phyloP scores from a whole-genome alignment of 352 stramenopile genomes.

The Hyaloperonospora brassicae region DNA sequence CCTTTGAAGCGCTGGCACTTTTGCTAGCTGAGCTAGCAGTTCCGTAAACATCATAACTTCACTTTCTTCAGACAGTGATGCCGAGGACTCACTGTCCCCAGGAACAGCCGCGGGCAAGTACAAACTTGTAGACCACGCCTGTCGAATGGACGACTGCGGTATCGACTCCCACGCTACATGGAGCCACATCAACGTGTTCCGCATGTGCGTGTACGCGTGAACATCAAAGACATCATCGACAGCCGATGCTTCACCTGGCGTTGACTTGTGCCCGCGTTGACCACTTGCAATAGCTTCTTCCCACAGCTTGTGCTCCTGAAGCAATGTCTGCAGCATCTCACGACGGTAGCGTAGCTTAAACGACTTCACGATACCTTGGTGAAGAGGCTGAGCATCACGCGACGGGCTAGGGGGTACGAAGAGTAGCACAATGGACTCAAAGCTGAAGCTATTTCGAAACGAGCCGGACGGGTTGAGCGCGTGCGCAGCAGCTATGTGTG shows the following conservation, averaged over 20 bases:
- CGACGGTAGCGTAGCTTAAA: constrained; percentile 60
- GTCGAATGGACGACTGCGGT: constrained; percentile 26
- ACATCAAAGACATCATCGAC: constrained; percentile 31
- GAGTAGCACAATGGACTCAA: constrained; percentile 57
- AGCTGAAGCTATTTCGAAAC: constrained; percentile 50
- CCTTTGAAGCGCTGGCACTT: constrained; percentile 22
- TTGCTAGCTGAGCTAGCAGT: constrained; percentile 18
- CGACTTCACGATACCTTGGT: constrained; percentile 42
- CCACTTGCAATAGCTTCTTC: constrained; percentile 7
- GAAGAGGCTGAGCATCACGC: constrained; percentile 40
- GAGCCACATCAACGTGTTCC: constrained; percentile 38
- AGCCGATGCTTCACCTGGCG: constrained; percentile 4
- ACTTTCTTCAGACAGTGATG: constrained; percentile 14
- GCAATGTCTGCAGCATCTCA: constrained; percentile 45
- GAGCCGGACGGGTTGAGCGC: constrained; percentile 49
- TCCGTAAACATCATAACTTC: constrained; percentile 21
- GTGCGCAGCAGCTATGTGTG: constrained; percentile 55
- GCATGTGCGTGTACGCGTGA: constrained; percentile 35
- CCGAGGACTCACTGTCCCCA: constrained; percentile 16
- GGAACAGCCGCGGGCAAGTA: constrained; percentile 30
- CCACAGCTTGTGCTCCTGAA: constrained; percentile 28
- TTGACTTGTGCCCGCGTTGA: constrained; percentile 4
- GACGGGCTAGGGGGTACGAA: constrained; percentile 45
- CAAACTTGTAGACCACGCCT: constrained; percentile 33
- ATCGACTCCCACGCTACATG: constrained; percentile 39